These are phyloP conservation scores for Cordyceps cicadae DNA, from an alignment of 2,329 filamentous ascomycete species.

Conservation along the genomic window DNA sequence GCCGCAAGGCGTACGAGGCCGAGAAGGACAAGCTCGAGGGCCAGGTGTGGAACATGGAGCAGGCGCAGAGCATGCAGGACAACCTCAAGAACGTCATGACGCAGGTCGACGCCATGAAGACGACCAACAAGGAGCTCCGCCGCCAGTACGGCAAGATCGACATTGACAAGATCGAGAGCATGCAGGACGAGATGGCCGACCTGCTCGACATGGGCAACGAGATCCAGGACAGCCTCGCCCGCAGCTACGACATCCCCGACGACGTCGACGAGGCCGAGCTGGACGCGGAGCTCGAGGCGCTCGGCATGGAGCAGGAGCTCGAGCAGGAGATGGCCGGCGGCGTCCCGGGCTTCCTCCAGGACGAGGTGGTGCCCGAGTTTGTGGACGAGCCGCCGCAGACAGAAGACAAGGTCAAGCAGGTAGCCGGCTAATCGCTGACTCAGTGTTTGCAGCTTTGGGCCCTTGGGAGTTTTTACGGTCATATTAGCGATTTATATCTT, in stretches of 20 bases:
- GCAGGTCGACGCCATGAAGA: slow-evolving; percentile 95
- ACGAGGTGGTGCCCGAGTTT: slow-evolving; percentile 79
- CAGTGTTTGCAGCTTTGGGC: background rate
- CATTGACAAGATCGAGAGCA: slow-evolving; percentile 90
- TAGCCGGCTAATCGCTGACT: slow-evolving; percentile 40
- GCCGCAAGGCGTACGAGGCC: slow-evolving; percentile 86
- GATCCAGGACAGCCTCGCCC: slow-evolving; percentile 87
- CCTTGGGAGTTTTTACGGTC: background rate
- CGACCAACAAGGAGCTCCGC: slow-evolving; percentile 83
- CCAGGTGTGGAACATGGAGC: slow-evolving; percentile 99
- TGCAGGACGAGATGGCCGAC: slow-evolving; percentile 99
- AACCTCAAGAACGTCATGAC: slow-evolving; percentile 98
- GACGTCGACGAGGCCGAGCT: slow-evolving; percentile 95
- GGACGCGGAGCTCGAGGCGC: slow-evolving; percentile 89
- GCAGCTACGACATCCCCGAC: slow-evolving; percentile 91
- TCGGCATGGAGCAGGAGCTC: slow-evolving; percentile 89
- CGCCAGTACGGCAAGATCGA: slow-evolving; percentile 97
- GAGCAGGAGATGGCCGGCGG: slow-evolving; percentile 58
- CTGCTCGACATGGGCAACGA: slow-evolving; percentile 96
- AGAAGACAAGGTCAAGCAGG: slow-evolving; percentile 72
- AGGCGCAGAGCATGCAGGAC: slow-evolving; percentile 96
- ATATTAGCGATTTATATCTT: slow-evolving; percentile 4
- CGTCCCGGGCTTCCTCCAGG: slow-evolving; percentile 80
- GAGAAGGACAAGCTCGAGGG: slow-evolving; percentile 90
- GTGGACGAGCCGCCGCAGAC: slow-evolving; percentile 81